Evolutionary conservation across 192 early-diverging fungal genomes (phyloP).

Genomic region (Gonapodya prolifera): DNA sequence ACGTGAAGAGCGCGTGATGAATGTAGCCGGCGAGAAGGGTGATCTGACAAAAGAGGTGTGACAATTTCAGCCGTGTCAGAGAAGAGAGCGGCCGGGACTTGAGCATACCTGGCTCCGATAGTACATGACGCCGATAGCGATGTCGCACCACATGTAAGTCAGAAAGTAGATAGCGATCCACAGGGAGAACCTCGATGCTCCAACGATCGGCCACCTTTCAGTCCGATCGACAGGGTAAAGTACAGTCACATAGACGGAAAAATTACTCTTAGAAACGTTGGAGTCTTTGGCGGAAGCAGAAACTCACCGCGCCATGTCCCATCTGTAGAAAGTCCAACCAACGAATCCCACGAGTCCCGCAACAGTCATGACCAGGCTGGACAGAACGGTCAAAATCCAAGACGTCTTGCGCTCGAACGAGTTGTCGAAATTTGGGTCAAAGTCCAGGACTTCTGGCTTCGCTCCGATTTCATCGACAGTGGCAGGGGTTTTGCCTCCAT

Average conservation of each 20-base stretch:
- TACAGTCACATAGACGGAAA: too few relatives aligned
- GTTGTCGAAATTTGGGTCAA: neutral
- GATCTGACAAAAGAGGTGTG: neutral
- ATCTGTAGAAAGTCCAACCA: neutral
- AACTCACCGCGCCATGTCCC: neutral
- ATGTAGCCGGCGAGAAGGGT: neutral
- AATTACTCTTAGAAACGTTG: too few relatives aligned
- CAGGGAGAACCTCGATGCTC: neutral
- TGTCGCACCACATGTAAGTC: neutral
- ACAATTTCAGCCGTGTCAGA: neutral
- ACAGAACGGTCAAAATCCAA: neutral
- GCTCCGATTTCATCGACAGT: too few relatives aligned
- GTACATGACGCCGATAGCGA: neutral
- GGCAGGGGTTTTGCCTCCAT: neutral
- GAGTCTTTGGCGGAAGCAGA: too few relatives aligned
- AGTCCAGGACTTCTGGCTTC: too few relatives aligned
- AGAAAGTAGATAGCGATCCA: neutral
- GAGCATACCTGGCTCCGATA: neutral
- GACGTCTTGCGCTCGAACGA: neutral
- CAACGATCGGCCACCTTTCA: neutral
- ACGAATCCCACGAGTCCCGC: neutral
- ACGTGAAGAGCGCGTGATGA: neutral
- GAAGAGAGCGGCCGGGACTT: neutral
- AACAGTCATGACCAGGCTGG: neutral
- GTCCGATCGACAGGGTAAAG: neutral